Base-by-base conservation (phyloP, 78 protist species). In the Ministeria vibrans region DNA sequence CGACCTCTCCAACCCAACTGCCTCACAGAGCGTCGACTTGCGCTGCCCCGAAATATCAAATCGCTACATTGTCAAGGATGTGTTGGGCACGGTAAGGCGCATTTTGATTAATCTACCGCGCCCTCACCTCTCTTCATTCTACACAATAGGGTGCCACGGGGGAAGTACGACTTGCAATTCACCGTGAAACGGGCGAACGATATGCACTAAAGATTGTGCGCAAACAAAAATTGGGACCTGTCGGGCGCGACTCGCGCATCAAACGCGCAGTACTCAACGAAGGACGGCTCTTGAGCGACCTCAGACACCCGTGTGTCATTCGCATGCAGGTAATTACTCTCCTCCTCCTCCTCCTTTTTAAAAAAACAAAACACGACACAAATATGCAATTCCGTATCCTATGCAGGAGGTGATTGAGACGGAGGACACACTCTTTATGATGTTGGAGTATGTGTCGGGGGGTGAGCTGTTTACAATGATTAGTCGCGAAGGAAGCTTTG, bases 381-480 rank as follows among this genome's bases (percentile, higher is more conserved):
- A n/a, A n/a, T n/a, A n/a, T n/a, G n/a, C n/a, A n/a, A n/a, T n/a
- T n/a, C n/a, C n/a, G n/a, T n/a, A n/a, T n/a, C n/a, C n/a, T n/a
- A n/a, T n/a, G n/a, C n/a, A n/a, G n/a, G 13, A 59, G 66, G 41
- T 63, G 71, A 34, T 63, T 18, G 71, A 63, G 71, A 22, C 71
- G 41, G 43, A 34, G 9, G 34, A 2, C 38, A 30, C 34, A 1
- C 1, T 63, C 71, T 68, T 41, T 46, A 4, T 68, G 36, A 46
- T 41, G 51, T 46, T 68, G 34, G 46, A 36, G 46, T 18, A 75
- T 32, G 80, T 78, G 72, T 70, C 23, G 42, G 86, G 86, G 7
- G 86, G 86, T 38, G 80, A 74, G 27, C 75, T 82, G 27, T 82
- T 82, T 51, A 75, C 53, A 13, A 68, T 23, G 22, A 45, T 82